Conservation (phyloP, 305 asterid genomes). For the Coffea humblotiana region DNA sequence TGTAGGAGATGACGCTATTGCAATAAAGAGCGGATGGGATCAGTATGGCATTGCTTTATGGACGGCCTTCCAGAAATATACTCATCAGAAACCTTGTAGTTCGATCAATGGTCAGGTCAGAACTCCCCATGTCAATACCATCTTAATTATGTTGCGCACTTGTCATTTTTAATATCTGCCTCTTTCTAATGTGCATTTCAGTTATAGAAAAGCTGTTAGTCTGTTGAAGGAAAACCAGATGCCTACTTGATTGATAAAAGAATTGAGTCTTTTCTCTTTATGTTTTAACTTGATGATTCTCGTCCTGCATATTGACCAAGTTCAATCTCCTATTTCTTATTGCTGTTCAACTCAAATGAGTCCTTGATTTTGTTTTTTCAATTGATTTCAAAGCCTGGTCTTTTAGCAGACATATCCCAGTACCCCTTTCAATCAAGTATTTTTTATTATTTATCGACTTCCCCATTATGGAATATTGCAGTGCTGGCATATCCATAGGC, state of each 20-base stretch:
- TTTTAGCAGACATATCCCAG: not conserved
- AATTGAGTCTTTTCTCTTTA: not conserved
- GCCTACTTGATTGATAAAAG: not conserved
- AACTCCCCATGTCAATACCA: not conserved
- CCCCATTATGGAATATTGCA: slow-evolving; percentile 26
- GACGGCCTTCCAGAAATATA: slow-evolving; percentile 64
- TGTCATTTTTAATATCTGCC: not conserved
- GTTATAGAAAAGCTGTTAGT: not conserved
- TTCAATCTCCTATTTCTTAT: not conserved
- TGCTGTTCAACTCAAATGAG: not conserved
- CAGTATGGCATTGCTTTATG: slow-evolving; percentile 79
- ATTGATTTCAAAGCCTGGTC: not conserved
- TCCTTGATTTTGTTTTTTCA: not conserved
- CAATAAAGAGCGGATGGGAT: slow-evolving; percentile 97
- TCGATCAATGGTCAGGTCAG: slow-evolving; percentile 90
- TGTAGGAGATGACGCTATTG: slow-evolving; percentile 83
- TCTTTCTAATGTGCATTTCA: not conserved
- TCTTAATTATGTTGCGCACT: not conserved
- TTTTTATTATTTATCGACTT: slow-evolving; percentile 11
- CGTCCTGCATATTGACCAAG: not conserved
- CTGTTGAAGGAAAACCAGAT: not conserved
- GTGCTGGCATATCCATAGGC: slow-evolving; percentile 92
- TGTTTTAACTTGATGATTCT: not conserved
- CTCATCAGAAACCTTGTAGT: slow-evolving; percentile 66
- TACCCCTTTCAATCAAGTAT: not conserved